phyloP scores from a whole-genome alignment of 208 protist genomes.

The Porcisia hertigi region DNA sequence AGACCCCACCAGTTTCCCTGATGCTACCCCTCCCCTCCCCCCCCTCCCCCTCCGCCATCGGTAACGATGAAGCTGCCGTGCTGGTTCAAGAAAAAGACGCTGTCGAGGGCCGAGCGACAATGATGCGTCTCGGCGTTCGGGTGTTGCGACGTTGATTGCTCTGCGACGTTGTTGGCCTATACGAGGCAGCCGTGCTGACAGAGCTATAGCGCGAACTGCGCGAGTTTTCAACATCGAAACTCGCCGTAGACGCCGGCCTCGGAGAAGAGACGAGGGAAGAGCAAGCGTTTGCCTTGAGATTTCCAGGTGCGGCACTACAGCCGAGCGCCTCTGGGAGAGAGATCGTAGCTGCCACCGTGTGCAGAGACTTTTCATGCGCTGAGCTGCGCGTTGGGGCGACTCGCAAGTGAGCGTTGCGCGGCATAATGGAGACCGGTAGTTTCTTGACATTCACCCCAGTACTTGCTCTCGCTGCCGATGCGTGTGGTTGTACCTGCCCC shows the following conservation, averaged over 20 bases:
- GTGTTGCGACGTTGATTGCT: constrained; percentile 25
- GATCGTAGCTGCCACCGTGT: neutral
- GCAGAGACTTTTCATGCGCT: neutral
- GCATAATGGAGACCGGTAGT: constrained; percentile 4
- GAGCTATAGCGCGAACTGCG: neutral
- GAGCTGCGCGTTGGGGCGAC: constrained; percentile 18
- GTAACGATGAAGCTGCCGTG: constrained; percentile 1
- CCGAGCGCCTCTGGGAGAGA: neutral
- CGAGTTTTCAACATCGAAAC: neutral
- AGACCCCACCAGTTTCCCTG: neutral
- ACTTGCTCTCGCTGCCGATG: neutral
- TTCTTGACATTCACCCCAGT: neutral
- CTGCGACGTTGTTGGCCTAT: neutral
- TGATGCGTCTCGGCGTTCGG: constrained; percentile 26
- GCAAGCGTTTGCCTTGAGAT: neutral
- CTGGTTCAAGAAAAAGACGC: neutral
- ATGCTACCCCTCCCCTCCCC: neutral
- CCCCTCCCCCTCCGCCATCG: constrained; percentile 6
- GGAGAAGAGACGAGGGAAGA: neutral
- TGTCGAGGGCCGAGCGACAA: constrained; percentile 13
- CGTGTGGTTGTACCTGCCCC: neutral
- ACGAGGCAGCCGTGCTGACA: neutral
- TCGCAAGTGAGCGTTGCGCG: constrained; percentile 4
- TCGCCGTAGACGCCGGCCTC: neutral
- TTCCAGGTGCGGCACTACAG: neutral